phyloP scores from a whole-genome alignment of 2,329 filamentous ascomycete genomes.

The Trichoderma asperellum region DNA sequence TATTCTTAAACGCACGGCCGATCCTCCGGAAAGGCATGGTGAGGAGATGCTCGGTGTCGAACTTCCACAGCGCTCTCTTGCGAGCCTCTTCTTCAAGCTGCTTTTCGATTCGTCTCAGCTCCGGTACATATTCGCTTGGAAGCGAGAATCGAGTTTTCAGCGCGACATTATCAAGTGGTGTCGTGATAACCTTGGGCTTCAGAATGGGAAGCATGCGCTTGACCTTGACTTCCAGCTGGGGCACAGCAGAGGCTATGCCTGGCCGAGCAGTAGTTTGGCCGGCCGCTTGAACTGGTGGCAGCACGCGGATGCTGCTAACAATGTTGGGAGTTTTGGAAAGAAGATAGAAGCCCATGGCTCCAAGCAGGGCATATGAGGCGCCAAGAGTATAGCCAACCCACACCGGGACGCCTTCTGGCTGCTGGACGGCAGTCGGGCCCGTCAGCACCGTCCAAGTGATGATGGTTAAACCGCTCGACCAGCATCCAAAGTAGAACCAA shows the following conservation, averaged over 20 bases:
- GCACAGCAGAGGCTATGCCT: slow-evolving; percentile 31
- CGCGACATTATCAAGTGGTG: slow-evolving; percentile 41
- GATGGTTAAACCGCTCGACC: slow-evolving; percentile 54
- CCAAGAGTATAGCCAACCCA: slow-evolving; percentile 64
- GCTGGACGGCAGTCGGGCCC: slow-evolving; percentile 39
- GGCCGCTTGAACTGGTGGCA: slow-evolving; percentile 49
- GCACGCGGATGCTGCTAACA: slow-evolving; percentile 60
- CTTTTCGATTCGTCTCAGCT: slow-evolving; percentile 39
- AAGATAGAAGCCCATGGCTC: slow-evolving; percentile 62
- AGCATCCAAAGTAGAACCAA: slow-evolving; percentile 64
- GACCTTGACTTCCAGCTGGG: slow-evolving; percentile 58
- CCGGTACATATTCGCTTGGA: slow-evolving; percentile 45
- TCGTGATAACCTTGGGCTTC: slow-evolving; percentile 48
- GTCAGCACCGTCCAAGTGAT: slow-evolving; percentile 44
- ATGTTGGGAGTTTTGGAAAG: slow-evolving; percentile 61
- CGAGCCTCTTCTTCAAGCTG: slow-evolving; percentile 45
- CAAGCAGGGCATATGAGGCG: slow-evolving; percentile 63
- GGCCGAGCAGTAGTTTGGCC: slow-evolving; percentile 30
- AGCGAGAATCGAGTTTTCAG: slow-evolving; percentile 47
- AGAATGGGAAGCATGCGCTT: slow-evolving; percentile 56
- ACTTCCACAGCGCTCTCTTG: slow-evolving; percentile 49
- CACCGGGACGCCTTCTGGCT: slow-evolving; percentile 54
- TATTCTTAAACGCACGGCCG: slow-evolving; percentile 45
- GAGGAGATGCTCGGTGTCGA: slow-evolving; percentile 59
- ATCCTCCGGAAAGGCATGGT: slow-evolving; percentile 61